Conservation (phyloP, 306 rosid genomes). For the Ormosia emarginata region DNA sequence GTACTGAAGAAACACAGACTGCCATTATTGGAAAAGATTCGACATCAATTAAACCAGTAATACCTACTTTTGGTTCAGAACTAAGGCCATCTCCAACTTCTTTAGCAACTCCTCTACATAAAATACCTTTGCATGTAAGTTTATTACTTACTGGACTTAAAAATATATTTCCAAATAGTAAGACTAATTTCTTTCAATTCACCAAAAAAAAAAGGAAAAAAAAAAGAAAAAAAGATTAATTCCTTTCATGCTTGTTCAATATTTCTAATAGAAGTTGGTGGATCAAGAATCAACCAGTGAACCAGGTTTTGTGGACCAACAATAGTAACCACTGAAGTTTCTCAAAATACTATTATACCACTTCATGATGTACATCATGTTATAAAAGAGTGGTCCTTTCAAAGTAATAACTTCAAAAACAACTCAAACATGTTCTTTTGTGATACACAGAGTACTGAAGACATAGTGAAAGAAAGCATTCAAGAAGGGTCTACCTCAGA, state of each 20-base stretch:
- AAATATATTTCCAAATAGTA: too few relatives aligned
- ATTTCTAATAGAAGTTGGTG: not conserved
- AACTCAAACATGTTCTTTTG: not conserved
- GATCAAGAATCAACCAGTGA: not conserved
- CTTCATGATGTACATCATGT: not conserved
- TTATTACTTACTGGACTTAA: not conserved
- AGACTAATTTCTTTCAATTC: too few relatives aligned
- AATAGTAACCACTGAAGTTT: too few relatives aligned
- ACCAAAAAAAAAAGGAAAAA: too few relatives aligned
- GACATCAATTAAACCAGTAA: not conserved
- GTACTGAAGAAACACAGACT: not conserved
- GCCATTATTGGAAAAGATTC: not conserved
- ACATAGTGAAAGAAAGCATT: not conserved
- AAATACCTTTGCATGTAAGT: not conserved
- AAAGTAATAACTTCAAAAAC: not conserved
- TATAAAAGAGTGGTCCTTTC: not conserved
- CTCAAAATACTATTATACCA: too few relatives aligned
- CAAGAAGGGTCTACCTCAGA: not conserved
- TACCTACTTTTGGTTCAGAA: not conserved
- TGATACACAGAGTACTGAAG: not conserved
- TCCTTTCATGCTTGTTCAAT: not conserved
- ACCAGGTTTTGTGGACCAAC: not conserved
- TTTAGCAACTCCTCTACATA: not conserved
- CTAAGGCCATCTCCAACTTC: too few relatives aligned
- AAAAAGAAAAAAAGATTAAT: too few relatives aligned